Base-by-base conservation (phyloP, 2,329 filamentous ascomycete species). In the Nemania serpens region DNA sequence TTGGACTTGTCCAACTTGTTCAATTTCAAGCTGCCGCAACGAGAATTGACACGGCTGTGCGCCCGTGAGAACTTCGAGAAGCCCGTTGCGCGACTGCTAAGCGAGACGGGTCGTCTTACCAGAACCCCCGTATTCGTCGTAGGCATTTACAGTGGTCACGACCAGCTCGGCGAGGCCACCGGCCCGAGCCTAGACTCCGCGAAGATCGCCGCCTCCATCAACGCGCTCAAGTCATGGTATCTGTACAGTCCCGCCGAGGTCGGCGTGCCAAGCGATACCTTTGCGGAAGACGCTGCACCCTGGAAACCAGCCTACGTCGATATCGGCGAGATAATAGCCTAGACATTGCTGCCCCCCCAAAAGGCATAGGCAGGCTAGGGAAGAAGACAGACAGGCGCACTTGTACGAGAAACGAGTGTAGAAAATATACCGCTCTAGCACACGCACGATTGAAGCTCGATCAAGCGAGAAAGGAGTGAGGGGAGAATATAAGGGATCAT, bases 151-250 rank as follows among this genome's bases (percentile, higher is more conserved):
- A 96, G 91, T 68, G 95, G 94, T 53, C 82, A 83, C 62, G 93
- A 99, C 75, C 94, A 95, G 83, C 82, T 99, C 43, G 95, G 94
- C 58, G 94, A 99, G 79, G 95, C 88, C n/a, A 84, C 88, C 18
- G 95, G 91, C 22, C 80, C 89, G 50, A 93, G 85, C 75, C 80
- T 98, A 58, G 83, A 92, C 67, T 85, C 92, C 70, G 94, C 91
- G 34, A 86, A 91, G 65, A 83, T 85, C 65, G 85, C 91, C 75
- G 95, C 95, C 18, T 87, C 91, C 39, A 93, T 96, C 71, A 88
- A 90, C 65, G 88, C 93, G 17, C 81, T 99, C 72, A 96, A 97
- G 82, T 84, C 89, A 5, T 99, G 95, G 95, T 99, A 99, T 77
- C 81, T 99, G 55, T 99, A 99, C 80, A 93, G 88, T 75, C 94